Base-by-base conservation (phyloP, 176 grass and related monocot genomes). In the Hsuehochloa calcarea region DNA sequence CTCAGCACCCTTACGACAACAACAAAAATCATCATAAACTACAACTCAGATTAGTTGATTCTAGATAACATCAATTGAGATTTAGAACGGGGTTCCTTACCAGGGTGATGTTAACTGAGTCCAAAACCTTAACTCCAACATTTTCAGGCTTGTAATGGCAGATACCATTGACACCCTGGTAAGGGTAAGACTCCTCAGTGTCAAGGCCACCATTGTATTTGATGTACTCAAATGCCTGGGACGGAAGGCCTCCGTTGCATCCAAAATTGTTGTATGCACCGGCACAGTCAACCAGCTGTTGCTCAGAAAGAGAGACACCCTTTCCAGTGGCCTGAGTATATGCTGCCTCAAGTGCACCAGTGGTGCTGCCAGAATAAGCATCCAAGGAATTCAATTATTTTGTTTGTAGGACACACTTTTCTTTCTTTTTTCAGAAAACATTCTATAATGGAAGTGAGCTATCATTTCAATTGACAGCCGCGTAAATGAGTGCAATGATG, bases 281-380 rank as follows among this genome's bases (percentile, higher is more conserved):
- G 3, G 84, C 96, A 62, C 96, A 99, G 67, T 99, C 96, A 40
- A 99, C 93, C 64, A 99, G 93, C 84, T 99, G 96, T 85, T 99
- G 96, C 88, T 99, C 96, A 22, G 96, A 99, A 52, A 99, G 90
- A 69, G 93, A 96, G 45, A 96, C 55, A 14, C 38, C 37, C 64
- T 94, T 91, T 74, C 96, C 93, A 78, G 91, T 94, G 50, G 93
- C 91, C 45, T 99, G 96, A 16, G 89, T 84, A 89, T 99, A 91
- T 77, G 93, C 96, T 61, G 96, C 96, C 90, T 99, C 96, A 87
- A 99, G 91, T 86, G 96, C 93, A 34, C 96, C 96, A 34, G 96
- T 99, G 64, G 96, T 99, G 84, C 96, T 99, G 86, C 82, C 68
- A 90, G 63, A 75, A 84, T 77, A 78, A 86, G 68, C 27, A 86